Percentiles rank a stretch among this genome's conserved stretches.
Conservation (phyloP, 1,284 basidiomycete species). For the Tylopilus sp. region DNA sequence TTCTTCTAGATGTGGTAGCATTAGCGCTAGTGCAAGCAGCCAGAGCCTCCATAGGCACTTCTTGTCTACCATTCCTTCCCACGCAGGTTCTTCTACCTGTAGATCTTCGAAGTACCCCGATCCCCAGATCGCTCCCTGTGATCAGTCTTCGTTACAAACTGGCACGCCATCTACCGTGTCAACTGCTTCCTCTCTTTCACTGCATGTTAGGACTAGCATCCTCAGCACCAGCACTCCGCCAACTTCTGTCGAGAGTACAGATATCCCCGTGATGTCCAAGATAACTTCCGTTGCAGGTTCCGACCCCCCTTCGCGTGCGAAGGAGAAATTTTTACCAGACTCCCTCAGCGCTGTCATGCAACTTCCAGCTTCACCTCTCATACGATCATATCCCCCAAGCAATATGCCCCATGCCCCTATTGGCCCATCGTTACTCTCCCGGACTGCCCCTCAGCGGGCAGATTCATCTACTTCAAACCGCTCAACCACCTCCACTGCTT, state of each 20-base stretch:
- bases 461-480: constrained; percentile 29
- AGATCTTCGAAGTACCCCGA: constrained; percentile 4
- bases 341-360: constrained; percentile 1
- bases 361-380: constrained; percentile 24
- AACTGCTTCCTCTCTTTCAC: constrained; percentile 47
- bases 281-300: constrained; percentile 38
- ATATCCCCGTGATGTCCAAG: constrained; percentile 42
- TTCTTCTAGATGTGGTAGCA: constrained; percentile 45
- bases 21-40: constrained; percentile 36
- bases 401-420: constrained; percentile 24
- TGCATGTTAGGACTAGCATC: constrained; percentile 40
- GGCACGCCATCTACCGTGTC: constrained; percentile 35
- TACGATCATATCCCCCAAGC: constrained; percentile 23
- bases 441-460: constrained; percentile 51
- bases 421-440: constrained; percentile 62
- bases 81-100: constrained; percentile 1
- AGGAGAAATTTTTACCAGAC: constrained; percentile 3
- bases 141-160: constrained; percentile 31
- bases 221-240: constrained; percentile 57
- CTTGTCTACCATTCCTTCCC: constrained; percentile 9
- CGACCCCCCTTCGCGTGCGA: constrained; percentile 10
- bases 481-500: constrained; percentile 26
- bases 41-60: constrained; percentile 28
- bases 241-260: constrained; percentile 47
- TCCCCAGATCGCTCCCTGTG: constrained; percentile 21